Conservation (phyloP, 257 asterid species). For the Gentiana macrophylla region DNA sequence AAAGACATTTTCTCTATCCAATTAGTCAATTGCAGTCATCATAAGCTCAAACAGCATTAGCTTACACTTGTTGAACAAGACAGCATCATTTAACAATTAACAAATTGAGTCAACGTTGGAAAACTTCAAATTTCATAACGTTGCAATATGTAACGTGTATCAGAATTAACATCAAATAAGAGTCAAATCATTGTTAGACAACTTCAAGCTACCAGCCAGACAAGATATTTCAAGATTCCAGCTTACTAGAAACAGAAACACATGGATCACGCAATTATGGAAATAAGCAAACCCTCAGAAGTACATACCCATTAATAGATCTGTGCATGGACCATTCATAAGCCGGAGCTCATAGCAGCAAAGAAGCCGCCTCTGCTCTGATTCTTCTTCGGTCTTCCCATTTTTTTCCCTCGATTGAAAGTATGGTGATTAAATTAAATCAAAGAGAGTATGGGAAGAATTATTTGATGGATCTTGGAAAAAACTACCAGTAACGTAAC, state of each 20-base stretch:
- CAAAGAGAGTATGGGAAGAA: neutral
- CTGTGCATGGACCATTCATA: constrained; percentile 42
- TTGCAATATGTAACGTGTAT: no score
- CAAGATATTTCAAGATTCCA: neutral
- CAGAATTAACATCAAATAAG: no score
- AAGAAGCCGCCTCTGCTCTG: constrained; percentile 32
- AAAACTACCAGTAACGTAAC: no score
- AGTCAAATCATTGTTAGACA: no score
- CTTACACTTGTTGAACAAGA: no score
- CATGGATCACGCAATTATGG: neutral
- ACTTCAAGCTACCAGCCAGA: no score
- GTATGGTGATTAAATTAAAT: neutral
- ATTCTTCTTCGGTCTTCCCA: constrained; percentile 28
- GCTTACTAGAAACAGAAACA: neutral
- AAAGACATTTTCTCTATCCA: no score
- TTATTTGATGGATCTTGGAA: constrained; percentile 1
- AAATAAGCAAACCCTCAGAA: neutral
- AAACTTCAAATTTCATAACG: no score
- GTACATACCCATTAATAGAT: constrained; percentile 44
- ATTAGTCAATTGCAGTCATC: no score
- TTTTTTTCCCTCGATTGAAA: neutral
- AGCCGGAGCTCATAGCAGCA: constrained; percentile 39
- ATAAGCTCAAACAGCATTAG: no score
- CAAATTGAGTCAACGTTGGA: no score
- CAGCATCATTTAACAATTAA: no score